Evolutionary conservation across 202 grass and related monocot species (phyloP), one percentile per base, ranked within the genome.

Genomic region (Hordeum pubiflorum): DNA sequence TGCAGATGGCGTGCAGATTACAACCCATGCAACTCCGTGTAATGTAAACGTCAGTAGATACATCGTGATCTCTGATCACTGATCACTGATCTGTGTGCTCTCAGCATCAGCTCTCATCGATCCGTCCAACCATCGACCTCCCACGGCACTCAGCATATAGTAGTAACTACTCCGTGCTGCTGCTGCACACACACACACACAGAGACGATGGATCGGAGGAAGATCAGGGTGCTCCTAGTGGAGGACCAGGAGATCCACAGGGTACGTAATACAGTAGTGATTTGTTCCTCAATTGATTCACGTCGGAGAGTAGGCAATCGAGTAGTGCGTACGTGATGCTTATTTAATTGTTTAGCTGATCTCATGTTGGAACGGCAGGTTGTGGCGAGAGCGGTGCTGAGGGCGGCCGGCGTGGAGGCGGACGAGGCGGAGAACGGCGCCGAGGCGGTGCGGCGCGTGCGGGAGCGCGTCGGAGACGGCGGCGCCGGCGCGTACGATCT

Each of bases 231-330:
- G 7, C 87, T 89, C 33, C 88, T 90, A 4, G 84, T 90, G 15
- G 88, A 90, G 81, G 88, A 90, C 81, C 78, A 86, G 66, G 64
- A 63, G 48, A 80, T 87, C 69, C 32, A 87, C 43, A 20, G 67
- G 79, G 88, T 90, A 68, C 10, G 64, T 69, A 56, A 33, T 34
- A 11, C 63, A 29, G 29, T 29, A 29, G 29, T 38, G 5, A 10
- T 15, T 6, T 38, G n/a, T 10, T 75, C 72, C 22, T 67, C n/a
- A 3, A 15, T 8, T 15, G 2, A 18, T 13, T 74, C 18, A n/a
- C 22, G 31, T 57, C 29, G n/a, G 2, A 40, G 36, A 63, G 55
- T 58, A 46, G 40, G 9, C 17, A 7, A n/a, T 64, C 62, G 17
- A 65, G 7, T 33, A 12, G 61, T 10, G 22, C 9, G 10, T 59